Percentiles rank a stretch among this genome's conserved stretches.
Evolutionary conservation across 768 basidiomycete genomes (phyloP).

Genomic region (Phlebiopsis gigantea): DNA sequence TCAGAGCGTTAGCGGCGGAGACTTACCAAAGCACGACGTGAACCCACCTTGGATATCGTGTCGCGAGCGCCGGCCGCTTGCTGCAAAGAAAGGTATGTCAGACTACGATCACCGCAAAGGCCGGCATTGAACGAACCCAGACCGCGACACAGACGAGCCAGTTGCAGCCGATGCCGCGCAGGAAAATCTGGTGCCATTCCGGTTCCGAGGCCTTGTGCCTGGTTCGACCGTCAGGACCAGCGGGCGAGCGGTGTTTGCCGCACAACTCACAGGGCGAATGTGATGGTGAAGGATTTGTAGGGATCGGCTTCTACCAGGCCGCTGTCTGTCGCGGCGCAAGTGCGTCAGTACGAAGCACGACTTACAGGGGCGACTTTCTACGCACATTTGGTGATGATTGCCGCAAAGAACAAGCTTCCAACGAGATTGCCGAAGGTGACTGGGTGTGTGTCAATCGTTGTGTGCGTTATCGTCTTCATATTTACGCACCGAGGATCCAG

Average conservation of each 20-base stretch:
- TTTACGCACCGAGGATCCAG: conserved; percentile 55
- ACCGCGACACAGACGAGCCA: conserved; percentile 72
- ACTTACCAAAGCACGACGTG: neutral
- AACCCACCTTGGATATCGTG: conserved; percentile 58
- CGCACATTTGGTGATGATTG: conserved; percentile 58
- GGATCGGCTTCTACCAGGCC: conserved; percentile 57
- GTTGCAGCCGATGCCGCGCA: conserved; percentile 72
- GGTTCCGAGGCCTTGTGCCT: conserved; percentile 64
- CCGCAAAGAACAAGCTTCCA: conserved; percentile 67
- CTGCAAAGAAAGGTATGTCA: conserved; percentile 29
- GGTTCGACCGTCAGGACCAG: too few relatives aligned
- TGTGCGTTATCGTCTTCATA: neutral
- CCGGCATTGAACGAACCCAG: conserved; percentile 45
- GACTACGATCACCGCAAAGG: neutral
- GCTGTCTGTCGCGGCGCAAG: conserved; percentile 54
- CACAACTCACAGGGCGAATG: conserved; percentile 50
- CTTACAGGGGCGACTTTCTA: neutral
- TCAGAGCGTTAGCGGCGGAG: neutral
- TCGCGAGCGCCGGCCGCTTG: conserved; percentile 67
- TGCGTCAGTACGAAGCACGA: conserved; percentile 34
- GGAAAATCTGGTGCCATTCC: conserved; percentile 66
- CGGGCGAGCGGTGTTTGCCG: too few relatives aligned
- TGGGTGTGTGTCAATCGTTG: conserved; percentile 20
- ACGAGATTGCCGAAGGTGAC: conserved; percentile 66
- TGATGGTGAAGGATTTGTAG: conserved; percentile 46